phyloP scores from a whole-genome alignment of 805 yeast genomes.

The Ogataea nitratoaversa region DNA sequence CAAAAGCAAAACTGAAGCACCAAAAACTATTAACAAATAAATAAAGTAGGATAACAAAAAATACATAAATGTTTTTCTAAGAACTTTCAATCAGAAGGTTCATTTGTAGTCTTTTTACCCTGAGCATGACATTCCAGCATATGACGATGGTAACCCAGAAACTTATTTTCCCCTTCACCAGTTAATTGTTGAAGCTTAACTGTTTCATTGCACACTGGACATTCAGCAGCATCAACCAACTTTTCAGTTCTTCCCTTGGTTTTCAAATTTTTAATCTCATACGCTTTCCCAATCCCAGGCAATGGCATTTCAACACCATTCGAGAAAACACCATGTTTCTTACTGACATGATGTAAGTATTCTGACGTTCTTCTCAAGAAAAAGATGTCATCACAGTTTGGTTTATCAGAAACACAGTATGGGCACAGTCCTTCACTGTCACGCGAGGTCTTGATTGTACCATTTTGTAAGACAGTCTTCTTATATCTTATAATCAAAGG shows the following conservation, averaged over 20 bases:
- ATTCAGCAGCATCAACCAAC: constrained; percentile 16
- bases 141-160: constrained; percentile 16
- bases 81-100: no score
- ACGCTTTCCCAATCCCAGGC: constrained; percentile 18
- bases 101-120: constrained; percentile 2
- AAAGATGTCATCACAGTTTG: constrained; percentile 13
- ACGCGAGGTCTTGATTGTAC: background rate
- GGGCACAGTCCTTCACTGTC: constrained; percentile 22
- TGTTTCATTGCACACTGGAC: constrained; percentile 11
- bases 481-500: constrained; percentile 4
- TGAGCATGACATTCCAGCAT: constrained; percentile 12
- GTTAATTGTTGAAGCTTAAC: constrained; percentile 12
- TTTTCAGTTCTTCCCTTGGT: constrained; percentile 14
- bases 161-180: constrained; percentile 12
- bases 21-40: no score
- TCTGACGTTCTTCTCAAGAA: constrained; percentile 23
- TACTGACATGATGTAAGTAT: constrained; percentile 25
- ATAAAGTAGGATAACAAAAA: no score
- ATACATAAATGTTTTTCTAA: no score
- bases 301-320: constrained; percentile 19
- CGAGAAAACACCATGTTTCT: constrained; percentile 25
- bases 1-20: no score
- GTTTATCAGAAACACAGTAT: constrained; percentile 13
- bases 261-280: constrained; percentile 16
- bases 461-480: background rate